Percentiles rank a stretch among this genome's conserved stretches.
These are phyloP conservation scores for Catunica adiposa DNA, from an alignment of 2,329 filamentous ascomycete species.

Conservation along the genomic window DNA sequence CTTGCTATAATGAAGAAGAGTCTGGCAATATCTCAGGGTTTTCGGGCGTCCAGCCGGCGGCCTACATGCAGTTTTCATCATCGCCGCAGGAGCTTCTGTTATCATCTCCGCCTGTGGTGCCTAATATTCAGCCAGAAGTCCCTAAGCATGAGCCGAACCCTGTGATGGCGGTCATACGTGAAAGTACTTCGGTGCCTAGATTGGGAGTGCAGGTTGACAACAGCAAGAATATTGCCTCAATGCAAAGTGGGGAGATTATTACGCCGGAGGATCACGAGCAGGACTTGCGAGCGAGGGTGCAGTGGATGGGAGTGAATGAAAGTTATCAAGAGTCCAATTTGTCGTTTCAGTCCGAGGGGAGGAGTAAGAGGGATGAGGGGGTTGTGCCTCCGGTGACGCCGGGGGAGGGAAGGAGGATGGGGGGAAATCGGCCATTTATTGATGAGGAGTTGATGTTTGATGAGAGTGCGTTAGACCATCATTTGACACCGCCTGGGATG, in stretches of 20 bases:
- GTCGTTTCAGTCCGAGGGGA: conserved; percentile 3
- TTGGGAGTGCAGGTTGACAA: background rate
- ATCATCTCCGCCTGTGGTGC: background rate
- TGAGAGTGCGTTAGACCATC: background rate
- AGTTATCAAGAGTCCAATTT: background rate
- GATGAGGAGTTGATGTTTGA: conserved; percentile 4
- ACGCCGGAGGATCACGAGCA: background rate
- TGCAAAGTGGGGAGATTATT: background rate
- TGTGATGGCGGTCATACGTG: background rate
- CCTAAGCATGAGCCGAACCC: conserved; percentile 4
- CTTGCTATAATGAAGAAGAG: background rate
- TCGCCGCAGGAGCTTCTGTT: background rate
- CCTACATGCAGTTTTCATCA: background rate
- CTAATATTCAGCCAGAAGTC: background rate
- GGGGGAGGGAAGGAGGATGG: background rate
- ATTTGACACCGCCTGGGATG: background rate
- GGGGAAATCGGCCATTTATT: background rate
- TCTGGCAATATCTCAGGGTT: background rate
- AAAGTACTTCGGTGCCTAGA: background rate
- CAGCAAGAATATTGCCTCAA: background rate
- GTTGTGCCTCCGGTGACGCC: background rate
- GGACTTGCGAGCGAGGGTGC: background rate
- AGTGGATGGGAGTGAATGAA: background rate
- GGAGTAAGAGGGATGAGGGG: too few species aligned
- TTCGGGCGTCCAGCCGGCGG: background rate